Conservation (phyloP, 345 rosid genomes). For the Toxicodendron radicans region DNA sequence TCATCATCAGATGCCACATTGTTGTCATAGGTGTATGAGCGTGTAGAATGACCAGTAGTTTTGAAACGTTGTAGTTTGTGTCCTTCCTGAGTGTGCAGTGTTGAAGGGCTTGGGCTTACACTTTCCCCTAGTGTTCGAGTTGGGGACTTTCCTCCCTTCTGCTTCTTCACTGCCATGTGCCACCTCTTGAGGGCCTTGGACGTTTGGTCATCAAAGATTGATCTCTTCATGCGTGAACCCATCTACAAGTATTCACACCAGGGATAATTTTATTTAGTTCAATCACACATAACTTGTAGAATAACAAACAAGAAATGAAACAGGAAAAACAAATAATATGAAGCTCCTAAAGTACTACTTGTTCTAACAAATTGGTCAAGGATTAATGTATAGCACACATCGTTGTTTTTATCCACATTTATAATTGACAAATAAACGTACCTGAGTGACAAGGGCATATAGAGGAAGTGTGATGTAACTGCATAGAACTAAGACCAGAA, state of each 20-base stretch:
- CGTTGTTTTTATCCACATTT: too few species aligned
- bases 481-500: conserved; percentile 59
- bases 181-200: conserved; percentile 89
- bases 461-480: conserved; percentile 94
- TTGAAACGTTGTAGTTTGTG: conserved; percentile 60
- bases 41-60: conserved; percentile 79
- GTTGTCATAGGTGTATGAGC: conserved; percentile 40
- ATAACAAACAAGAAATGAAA: too few species aligned
- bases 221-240: conserved; percentile 88
- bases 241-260: conserved; percentile 42
- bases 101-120: conserved; percentile 41
- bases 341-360: too few species aligned
- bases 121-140: conserved; percentile 46
- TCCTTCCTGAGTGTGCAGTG: conserved; percentile 32
- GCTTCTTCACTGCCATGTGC: conserved; percentile 78
- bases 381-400: too few species aligned
- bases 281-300: too few species aligned
- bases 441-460: conserved; percentile 95
- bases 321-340: too few species aligned
- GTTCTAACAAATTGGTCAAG: too few species aligned
- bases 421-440: conserved; percentile 19
- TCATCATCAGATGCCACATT: conserved; percentile 62
- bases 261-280: too few species aligned
- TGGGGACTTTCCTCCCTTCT: conserved; percentile 50
- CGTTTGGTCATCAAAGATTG: conserved; percentile 89